Evolutionary conservation across 306 rosid genomes (phyloP).

Genomic region (Arachis stenosperma): DNA sequence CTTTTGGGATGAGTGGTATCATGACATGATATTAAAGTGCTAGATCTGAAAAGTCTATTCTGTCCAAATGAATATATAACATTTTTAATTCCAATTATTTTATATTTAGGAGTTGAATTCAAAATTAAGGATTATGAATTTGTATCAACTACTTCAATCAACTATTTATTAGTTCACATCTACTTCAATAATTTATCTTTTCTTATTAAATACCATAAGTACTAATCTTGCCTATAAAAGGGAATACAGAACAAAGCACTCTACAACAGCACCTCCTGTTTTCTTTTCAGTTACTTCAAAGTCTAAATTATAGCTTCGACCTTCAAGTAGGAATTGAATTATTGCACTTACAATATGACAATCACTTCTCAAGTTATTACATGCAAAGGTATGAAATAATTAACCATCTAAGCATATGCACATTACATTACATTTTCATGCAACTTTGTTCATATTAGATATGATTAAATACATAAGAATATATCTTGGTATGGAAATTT

Average conservation of each 20-base stretch:
- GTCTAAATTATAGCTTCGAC: background rate
- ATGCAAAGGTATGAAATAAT: conserved; percentile 31
- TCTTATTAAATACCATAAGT: background rate
- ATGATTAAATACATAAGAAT: background rate
- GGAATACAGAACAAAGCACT: background rate
- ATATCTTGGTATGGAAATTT: conserved; percentile 4
- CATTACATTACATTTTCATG: conserved; percentile 1
- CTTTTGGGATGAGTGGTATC: too few relatives aligned
- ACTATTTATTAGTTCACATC: too few relatives aligned
- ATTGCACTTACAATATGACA: background rate
- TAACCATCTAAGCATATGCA: background rate
- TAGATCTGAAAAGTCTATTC: too few relatives aligned
- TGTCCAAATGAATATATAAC: too few relatives aligned
- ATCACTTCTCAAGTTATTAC: conserved; percentile 18
- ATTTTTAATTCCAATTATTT: too few relatives aligned
- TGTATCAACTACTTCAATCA: too few relatives aligned
- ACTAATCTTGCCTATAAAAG: background rate
- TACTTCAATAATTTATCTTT: too few relatives aligned
- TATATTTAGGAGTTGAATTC: too few relatives aligned
- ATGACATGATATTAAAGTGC: too few relatives aligned
- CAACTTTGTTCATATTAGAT: background rate
- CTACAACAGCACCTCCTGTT: background rate
- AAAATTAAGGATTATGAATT: too few relatives aligned
- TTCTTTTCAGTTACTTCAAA: background rate
- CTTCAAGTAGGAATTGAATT: background rate